Percentiles rank a stretch among this genome's conserved stretches.
These are phyloP conservation scores for Auriscalpium orientale DNA, from an alignment of 768 basidiomycete genomes.

Conservation along the genomic window DNA sequence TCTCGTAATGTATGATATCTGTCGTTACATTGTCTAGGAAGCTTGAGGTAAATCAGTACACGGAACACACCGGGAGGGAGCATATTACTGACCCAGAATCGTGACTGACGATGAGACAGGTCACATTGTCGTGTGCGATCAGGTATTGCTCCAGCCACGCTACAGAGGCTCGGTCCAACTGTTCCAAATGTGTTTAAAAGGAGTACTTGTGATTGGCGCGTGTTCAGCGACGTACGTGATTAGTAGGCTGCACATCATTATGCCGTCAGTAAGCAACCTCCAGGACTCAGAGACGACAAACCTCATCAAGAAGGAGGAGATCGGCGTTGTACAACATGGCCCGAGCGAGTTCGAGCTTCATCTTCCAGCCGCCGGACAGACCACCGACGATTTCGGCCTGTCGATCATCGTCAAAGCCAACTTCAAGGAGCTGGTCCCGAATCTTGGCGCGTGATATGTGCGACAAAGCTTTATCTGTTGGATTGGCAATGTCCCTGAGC, in stretches of 20 bases:
- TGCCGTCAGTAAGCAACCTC: constrained; percentile 16
- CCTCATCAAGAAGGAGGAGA: constrained; percentile 79
- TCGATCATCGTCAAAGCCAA: constrained; percentile 84
- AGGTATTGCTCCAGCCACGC: constrained; percentile 90
- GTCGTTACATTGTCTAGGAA: constrained; percentile 95
- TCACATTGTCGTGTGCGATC: constrained; percentile 71
- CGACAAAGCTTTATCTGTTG: constrained; percentile 60
- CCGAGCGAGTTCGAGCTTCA: constrained; percentile 93
- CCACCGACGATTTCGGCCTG: constrained; percentile 83
- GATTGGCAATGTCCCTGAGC: not conserved
- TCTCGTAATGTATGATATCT: constrained; percentile 96
- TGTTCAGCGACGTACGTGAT: constrained; percentile 56
- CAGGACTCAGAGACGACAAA: constrained; percentile 19
- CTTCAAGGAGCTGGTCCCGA: constrained; percentile 70
- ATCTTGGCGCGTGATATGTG: constrained; percentile 63
- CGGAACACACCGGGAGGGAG: not conserved
- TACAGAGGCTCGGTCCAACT: constrained; percentile 82
- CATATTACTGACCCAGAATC: constrained; percentile 76
- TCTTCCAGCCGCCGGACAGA: constrained; percentile 97
- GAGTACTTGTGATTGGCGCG: constrained; percentile 12
- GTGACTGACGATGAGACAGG: constrained; percentile 91
- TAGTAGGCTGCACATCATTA: constrained; percentile 58
- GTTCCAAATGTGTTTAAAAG: constrained; percentile 6
- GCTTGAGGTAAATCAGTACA: constrained; percentile 29
- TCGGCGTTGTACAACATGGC: constrained; percentile 97